Percentiles rank a stretch among this genome's conserved stretches.
Conservation (phyloP, 2,329 filamentous ascomycete genomes). For the Hirsutella minnesotensis region DNA sequence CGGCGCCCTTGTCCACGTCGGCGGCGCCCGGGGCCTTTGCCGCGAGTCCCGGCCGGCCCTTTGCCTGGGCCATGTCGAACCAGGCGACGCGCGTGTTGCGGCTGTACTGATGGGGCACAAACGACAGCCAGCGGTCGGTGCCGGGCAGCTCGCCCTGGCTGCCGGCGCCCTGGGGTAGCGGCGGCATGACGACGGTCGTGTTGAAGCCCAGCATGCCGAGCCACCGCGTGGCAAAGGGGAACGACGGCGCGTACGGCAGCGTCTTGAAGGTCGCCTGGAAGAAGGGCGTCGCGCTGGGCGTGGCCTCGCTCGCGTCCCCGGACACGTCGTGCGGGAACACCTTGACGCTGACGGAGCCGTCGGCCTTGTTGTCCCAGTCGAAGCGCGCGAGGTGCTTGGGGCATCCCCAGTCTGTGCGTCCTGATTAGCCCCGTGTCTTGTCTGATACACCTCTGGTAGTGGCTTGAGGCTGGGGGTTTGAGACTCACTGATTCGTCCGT, state of each 20-base stretch:
- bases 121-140: slow-evolving; percentile 32
- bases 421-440: background rate
- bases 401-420: slow-evolving; percentile 36
- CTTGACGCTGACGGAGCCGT: slow-evolving; percentile 25
- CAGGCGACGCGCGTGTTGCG: slow-evolving; percentile 27
- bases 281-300: slow-evolving; percentile 23
- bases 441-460: too few relatives aligned
- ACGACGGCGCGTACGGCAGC: slow-evolving; percentile 26
- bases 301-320: slow-evolving; percentile 17
- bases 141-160: slow-evolving; percentile 30
- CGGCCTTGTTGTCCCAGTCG: slow-evolving; percentile 25
- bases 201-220: slow-evolving; percentile 29
- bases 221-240: slow-evolving; percentile 29
- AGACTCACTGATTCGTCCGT: slow-evolving; percentile 35
- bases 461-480: background rate
- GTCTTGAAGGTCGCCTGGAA: slow-evolving; percentile 34
- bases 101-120: slow-evolving; percentile 19
- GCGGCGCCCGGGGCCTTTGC: background rate
- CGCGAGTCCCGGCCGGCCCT: background rate
- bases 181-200: slow-evolving; percentile 33
- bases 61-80: slow-evolving; percentile 32
- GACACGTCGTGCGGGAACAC: slow-evolving; percentile 32
- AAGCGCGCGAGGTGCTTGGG: slow-evolving; percentile 43
- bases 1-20: slow-evolving; percentile 5
- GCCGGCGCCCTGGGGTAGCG: slow-evolving; percentile 28